These are phyloP conservation scores for Chrysoporthe austroafricana DNA, from an alignment of 2,329 filamentous ascomycete genomes.

Conservation along the genomic window DNA sequence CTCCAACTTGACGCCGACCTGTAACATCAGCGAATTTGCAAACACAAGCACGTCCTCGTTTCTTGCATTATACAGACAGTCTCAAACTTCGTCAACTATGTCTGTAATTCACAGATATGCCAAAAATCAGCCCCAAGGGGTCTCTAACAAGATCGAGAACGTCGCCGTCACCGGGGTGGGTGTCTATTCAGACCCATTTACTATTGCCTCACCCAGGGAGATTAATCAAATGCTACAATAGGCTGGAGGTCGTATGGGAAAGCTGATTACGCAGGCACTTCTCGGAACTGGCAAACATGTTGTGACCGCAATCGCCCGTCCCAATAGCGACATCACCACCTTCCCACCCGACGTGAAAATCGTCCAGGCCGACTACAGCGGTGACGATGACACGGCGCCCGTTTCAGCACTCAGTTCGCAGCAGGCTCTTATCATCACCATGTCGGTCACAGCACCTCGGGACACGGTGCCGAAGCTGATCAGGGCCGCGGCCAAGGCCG, in stretches of 20 bases:
- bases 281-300: constrained; percentile 48
- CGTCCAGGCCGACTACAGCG: constrained; percentile 48
- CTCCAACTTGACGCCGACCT: neutral
- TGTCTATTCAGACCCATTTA: constrained; percentile 1
- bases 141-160: constrained; percentile 30
- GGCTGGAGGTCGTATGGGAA: constrained; percentile 32
- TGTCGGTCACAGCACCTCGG: constrained; percentile 40
- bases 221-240: constrained; percentile 13
- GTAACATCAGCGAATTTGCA: neutral
- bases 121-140: constrained; percentile 1
- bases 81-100: neutral
- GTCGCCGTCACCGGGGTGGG: constrained; percentile 29
- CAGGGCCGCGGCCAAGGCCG: constrained; percentile 47
- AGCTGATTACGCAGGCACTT: constrained; percentile 37
- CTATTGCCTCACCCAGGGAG: neutral
- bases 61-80: neutral
- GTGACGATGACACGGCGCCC: constrained; percentile 37
- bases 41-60: neutral
- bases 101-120: neutral
- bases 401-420: constrained; percentile 37
- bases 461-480: constrained; percentile 45
- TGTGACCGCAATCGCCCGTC: constrained; percentile 54
- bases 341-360: constrained; percentile 45
- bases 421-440: constrained; percentile 44
- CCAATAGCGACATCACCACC: constrained; percentile 41